Base-by-base conservation (phyloP, 2,329 filamentous ascomycete species). In the Talaromyces sp. region DNA sequence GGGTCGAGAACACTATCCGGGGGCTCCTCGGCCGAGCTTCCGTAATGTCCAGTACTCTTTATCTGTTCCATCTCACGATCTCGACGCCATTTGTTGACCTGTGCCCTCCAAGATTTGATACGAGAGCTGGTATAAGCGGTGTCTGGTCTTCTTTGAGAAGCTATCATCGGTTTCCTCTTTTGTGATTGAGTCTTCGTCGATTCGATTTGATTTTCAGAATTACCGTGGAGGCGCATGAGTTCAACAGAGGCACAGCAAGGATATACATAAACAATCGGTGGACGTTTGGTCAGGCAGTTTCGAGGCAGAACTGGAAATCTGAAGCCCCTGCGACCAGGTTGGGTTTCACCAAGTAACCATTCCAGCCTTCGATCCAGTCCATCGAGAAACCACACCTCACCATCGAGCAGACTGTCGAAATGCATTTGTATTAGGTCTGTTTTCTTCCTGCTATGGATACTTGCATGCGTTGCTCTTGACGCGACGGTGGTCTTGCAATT, bases 271-370 rank as follows among this genome's bases (percentile, higher is more conserved):
- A 77, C 73, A 21, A 74, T 53, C 75, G 74, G 77, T 1, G 74
- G 77, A 32, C 71, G 66, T 46, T 62, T 68, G 57, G 76, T 78
- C n/a, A 77, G 56, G 75, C 75, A 78, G 59, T 77, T 75, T 54
- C 76, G 77, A 32, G 74, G 70, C 46, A 77, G 68, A 24, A 74
- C 61, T 26, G 72, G 66, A 58, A 77, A 77, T 61, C 76, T 73
- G 57, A 72, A 76, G 6, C 74, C 70, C 60, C 72, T 75, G 53
- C 72, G 68, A 10, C 75, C 75, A 6, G 75, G 75, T 5, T 69
- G 73, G 24, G 72, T 67, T 60, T 78, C 74, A 46, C 70, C 65
- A 31, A 69, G 67, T 12, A 75, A 62, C 75, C 75, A 78, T 50
- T 69, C 64, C 3, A 78, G 66, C 60, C 69, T 75, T 54, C 75